Base-by-base conservation (phyloP, 2,329 filamentous ascomycete species). In the Chalara sp. region DNA sequence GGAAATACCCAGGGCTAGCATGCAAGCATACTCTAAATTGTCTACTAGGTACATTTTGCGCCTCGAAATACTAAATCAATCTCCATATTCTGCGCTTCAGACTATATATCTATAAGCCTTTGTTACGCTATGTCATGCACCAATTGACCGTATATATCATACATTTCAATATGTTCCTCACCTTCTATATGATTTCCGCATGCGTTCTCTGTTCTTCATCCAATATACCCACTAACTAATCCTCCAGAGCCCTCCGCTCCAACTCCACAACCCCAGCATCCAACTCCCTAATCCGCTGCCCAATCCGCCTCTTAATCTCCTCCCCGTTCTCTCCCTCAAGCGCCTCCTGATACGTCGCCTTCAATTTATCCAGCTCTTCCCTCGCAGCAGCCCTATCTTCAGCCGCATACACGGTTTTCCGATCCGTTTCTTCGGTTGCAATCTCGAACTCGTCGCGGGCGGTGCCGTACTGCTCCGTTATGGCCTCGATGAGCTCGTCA, bases 391-490 rank as follows among this genome's bases (percentile, higher is more conserved):
- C 68, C 4, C 72, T 67, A 55, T 75, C 73, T 0, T 67, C 72
- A 8, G 67, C 66, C 1, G 71, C 72, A 59, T 74, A 75, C 49
- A 72, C 69, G 2, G 71, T 71, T 1, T 67, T 62, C 32, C 62
- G 63, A 40, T 72, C 67, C 1, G 72, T 74, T 54, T 71, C 72
- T 49, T 75, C 72, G 0, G 67, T 67, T 4, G 72, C 72, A 54
- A 76, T 75, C 61, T 75, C 72, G 51, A 75, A 72, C 58, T 75
- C 72, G 56, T 75, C 72, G 52, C 68, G 67, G 4, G 72, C 71
- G 1, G 68, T 68, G 50, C 70, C 68, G 54, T 44, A 72, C 44
- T 70, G 68, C 10, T 58, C 47, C 49, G 52, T 54, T 13, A 61
- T 56, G 45, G 60, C 49, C 42, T 62, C 60, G 28, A 60, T 54